Evolutionary conservation across 495 filamentous ascomycete genomes (phyloP), one percentile per base, ranked within the genome.

Genomic region (Aspergillus baeticus): DNA sequence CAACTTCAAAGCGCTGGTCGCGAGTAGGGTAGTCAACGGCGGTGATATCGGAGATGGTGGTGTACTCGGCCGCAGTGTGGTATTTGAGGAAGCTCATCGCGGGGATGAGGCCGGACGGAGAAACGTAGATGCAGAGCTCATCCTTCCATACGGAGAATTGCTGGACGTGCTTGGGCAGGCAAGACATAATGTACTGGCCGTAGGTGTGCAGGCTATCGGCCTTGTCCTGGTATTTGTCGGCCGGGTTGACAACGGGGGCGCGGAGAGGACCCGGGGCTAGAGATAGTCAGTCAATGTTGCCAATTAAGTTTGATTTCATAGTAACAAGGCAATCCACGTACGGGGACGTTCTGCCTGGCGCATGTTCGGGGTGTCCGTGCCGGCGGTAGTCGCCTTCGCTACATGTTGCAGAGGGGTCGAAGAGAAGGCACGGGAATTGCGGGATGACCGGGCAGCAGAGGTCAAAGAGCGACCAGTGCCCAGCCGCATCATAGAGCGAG

Each of bases 131-230:
- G 55, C 87, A 89, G 57, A 99, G 83, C 69, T 99, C 95, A 69
- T 99, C 94, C 79, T 99, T 99, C 95, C 93, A 98, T 29, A 98
- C 93, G 36, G 90, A 91, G 81, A 97, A 97, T 74, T 99, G 95
- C 77, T 99, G 95, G 64, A 99, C 84, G 73, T 96, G 95, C 79
- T 96, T 98, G 54, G 95, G 95, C 57, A 99, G 79, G 70, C 90
- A 95, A 54, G 92, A 93, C 81, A 98, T 89, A 64, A 99, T 82
- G 77, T 96, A 99, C 68, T 94, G 85, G 60, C 95, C 95, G 68
- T 99, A 99, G 61, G 81, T 86, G 79, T 98, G 94, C 60, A 98
- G 79, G 65, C 83, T 75, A 58, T 94, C 87, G 63, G 88, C 82
- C 76, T 93, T 90, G 62, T 86, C 85, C 69, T 86, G 72, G 75